Percentiles rank a stretch among this genome's conserved stretches.
Conservation (phyloP, 179 eudicot species). For the Gypsophila paniculata region DNA sequence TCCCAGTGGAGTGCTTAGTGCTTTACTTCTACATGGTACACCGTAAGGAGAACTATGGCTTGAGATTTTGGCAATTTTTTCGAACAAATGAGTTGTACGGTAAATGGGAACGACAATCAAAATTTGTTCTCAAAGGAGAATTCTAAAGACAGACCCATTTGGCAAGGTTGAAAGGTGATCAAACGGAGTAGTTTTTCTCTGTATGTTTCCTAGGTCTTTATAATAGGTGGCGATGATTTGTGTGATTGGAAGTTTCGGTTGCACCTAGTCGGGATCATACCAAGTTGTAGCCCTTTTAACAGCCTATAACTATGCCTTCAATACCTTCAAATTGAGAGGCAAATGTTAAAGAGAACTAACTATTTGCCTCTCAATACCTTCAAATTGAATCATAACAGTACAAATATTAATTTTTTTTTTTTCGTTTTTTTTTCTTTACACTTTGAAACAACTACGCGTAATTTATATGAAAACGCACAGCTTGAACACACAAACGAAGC, state of each 20-base stretch:
- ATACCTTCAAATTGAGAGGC: not conserved
- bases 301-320: not conserved
- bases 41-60: not conserved
- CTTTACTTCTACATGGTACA: not conserved
- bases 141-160: no score
- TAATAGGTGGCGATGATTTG: not conserved
- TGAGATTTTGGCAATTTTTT: not conserved
- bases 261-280: not conserved
- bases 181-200: no score
- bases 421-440: no score
- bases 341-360: not conserved
- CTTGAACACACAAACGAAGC: not conserved
- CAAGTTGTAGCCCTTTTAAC: not conserved
- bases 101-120: not conserved
- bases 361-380: not conserved
- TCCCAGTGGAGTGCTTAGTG: not conserved
- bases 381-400: not conserved
- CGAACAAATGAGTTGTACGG: not conserved
- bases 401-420: no score
- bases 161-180: no score
- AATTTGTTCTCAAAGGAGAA: no score
- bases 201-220: no score
- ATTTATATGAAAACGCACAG: no score
- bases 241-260: no score
- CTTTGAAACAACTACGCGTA: no score